These are phyloP conservation scores for Udeniomyces megalosporus DNA, from an alignment of 768 basidiomycete genomes.

Conservation along the genomic window DNA sequence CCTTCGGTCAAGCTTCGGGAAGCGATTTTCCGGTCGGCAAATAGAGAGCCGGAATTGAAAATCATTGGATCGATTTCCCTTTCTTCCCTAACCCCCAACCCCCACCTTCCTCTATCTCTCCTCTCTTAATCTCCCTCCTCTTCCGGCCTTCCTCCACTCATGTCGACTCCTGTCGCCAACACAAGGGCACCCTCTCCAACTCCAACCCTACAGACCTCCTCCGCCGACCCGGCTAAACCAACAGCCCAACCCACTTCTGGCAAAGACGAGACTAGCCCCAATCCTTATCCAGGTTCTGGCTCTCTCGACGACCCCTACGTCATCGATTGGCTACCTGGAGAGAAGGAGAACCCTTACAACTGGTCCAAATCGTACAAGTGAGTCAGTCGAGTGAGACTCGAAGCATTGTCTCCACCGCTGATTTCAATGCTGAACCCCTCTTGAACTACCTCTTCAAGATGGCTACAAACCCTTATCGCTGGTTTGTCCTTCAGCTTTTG, in stretches of 20 bases:
- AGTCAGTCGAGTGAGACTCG: neutral
- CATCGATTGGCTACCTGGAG: constrained; percentile 25
- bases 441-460: neutral
- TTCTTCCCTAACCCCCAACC: neutral
- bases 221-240: neutral
- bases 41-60: too few species aligned
- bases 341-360: constrained; percentile 12
- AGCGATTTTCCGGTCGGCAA: too few species aligned
- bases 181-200: neutral
- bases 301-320: constrained; percentile 26
- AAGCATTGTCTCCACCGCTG: neutral
- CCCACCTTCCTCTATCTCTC: neutral
- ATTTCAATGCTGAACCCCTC: neutral
- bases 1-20: neutral
- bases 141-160: neutral
- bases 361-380: neutral
- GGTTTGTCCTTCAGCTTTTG: too few species aligned
- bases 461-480: too few species aligned
- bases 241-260: neutral
- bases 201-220: neutral
- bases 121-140: neutral
- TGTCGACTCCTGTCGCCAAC: neutral
- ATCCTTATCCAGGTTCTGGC: constrained; percentile 19
- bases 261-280: neutral
- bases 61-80: too few species aligned